Evolutionary conservation across 768 basidiomycete species (phyloP), one percentile per base, ranked within the genome.

Genomic region (Hortiboletus flavorubellus): DNA sequence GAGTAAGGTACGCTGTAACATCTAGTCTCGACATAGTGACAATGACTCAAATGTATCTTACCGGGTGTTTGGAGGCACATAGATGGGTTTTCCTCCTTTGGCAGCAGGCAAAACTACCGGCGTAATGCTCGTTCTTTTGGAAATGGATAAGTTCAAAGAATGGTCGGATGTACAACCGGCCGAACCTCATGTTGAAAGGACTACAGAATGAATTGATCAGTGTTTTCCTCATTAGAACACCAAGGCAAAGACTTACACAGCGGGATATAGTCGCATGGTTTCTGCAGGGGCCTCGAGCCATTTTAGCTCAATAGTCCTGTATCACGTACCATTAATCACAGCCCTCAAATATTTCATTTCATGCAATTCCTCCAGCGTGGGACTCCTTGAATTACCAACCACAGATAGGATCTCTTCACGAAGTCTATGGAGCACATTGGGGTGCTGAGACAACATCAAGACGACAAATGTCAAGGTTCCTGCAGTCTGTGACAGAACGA

Each of bases 281-380:
- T 61, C 75, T 70, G 55, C 33, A 44, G 29, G 54, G 11, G 38
- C 34, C 59, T n/a, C 51, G 16, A 35, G 29, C 44, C 31, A 49
- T 30, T 31, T 30, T 18, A 49, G 15, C 14, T 16, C 14, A 31
- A 23, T 6, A 31, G 18, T 43, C 42, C 6, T 18, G 3, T 4
- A 40, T 7, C 3, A 50, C 67, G 23, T 52, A 70, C 68, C 69
- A 23, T 70, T 72, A 26, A 77, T 72, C 21, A 78, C 68, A 23
- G 77, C 76, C 26, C 63, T 66, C 46, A 77, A 35, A 54, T 76
- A 78, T 42, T 71, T 76, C 73, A 78, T 74, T 2, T 67, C 67
- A 8, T 64, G 62, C 29, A 74, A 53, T 18, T 73, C 59, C 8
- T 70, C 66, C n/a, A 56, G 54, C 4, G 72, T 73, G 15, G 73